Evolutionary conservation across 805 yeast genomes (phyloP).

Genomic region (Sugiyamaella chiloensis): DNA sequence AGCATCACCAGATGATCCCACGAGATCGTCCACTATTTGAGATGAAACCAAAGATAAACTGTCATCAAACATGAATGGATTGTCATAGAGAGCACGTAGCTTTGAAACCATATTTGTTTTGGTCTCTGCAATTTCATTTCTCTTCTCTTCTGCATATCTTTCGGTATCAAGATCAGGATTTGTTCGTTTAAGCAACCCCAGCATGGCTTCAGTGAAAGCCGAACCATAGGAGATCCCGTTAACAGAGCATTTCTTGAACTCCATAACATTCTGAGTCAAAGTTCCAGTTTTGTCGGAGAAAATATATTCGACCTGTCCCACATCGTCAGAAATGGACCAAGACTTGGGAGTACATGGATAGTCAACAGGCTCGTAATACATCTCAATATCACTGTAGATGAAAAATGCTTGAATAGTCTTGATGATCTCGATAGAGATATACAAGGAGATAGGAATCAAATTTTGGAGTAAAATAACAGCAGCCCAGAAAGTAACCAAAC

Average conservation of each 20-base stretch:
- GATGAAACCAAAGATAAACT: conserved; percentile 58
- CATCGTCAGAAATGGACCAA: conserved; percentile 80
- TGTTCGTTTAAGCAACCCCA: conserved; percentile 63
- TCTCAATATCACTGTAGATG: conserved; percentile 63
- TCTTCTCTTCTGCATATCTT: conserved; percentile 42
- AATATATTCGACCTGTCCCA: conserved; percentile 79
- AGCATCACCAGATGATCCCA: conserved; percentile 36
- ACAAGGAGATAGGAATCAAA: conserved; percentile 75
- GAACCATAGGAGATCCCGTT: conserved; percentile 65
- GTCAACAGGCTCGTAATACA: conserved; percentile 68
- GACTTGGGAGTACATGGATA: conserved; percentile 78
- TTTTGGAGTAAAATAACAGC: conserved; percentile 71
- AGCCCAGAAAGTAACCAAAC: conserved; percentile 66
- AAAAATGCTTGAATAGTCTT: conserved; percentile 74
- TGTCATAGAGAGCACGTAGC: conserved; percentile 36
- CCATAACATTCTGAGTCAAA: conserved; percentile 79
- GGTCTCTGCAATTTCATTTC: conserved; percentile 42
- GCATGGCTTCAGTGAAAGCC: conserved; percentile 76
- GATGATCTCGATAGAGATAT: conserved; percentile 74
- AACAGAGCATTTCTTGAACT: conserved; percentile 71
- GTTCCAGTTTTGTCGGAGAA: conserved; percentile 86
- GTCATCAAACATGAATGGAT: conserved; percentile 49
- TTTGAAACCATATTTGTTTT: conserved; percentile 45
- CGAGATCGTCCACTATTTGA: conserved; percentile 53
- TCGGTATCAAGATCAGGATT: conserved; percentile 53